Evolutionary conservation across 805 yeast species (phyloP).

Genomic region (Metschnikowia drakensbergensis): DNA sequence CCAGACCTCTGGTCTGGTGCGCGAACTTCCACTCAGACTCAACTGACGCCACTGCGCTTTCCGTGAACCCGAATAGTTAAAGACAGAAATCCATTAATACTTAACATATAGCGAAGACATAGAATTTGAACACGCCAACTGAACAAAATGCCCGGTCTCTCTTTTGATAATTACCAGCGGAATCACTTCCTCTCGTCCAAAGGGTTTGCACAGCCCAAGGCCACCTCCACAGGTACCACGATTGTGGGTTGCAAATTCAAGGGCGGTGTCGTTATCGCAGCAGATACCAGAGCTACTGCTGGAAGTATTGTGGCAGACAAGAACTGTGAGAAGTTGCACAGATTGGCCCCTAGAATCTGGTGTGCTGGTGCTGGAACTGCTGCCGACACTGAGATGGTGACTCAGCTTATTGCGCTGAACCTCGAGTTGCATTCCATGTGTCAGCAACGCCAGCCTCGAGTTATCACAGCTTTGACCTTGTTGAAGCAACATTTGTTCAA

Average conservation of each 20-base stretch:
- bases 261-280: slow-evolving; percentile 96
- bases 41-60: slow-evolving; percentile 1
- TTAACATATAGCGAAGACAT: neutral
- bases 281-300: slow-evolving; percentile 97
- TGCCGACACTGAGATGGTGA: slow-evolving; percentile 97
- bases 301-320: slow-evolving; percentile 97
- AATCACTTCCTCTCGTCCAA: slow-evolving; percentile 67
- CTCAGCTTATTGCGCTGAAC: slow-evolving; percentile 87
- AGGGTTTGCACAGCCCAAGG: slow-evolving; percentile 77
- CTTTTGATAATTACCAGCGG: slow-evolving; percentile 91
- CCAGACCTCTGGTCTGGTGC: slow-evolving; percentile 3
- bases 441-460: slow-evolving; percentile 85
- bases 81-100: neutral
- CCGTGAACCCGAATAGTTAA: neutral
- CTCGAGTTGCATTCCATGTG: slow-evolving; percentile 85
- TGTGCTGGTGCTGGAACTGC: slow-evolving; percentile 99
- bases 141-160: slow-evolving; percentile 72
- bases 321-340: slow-evolving; percentile 92
- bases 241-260: slow-evolving; percentile 93
- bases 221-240: slow-evolving; percentile 98
- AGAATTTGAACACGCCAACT: neutral
- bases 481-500: slow-evolving; percentile 93
- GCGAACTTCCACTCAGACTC: slow-evolving; percentile 1
- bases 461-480: slow-evolving; percentile 87
- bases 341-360: slow-evolving; percentile 89